Percentiles rank a stretch among this genome's conserved stretches.
These are phyloP conservation scores for Coemansia furcata DNA, from an alignment of 192 early-diverging fungal species.

Conservation along the genomic window DNA sequence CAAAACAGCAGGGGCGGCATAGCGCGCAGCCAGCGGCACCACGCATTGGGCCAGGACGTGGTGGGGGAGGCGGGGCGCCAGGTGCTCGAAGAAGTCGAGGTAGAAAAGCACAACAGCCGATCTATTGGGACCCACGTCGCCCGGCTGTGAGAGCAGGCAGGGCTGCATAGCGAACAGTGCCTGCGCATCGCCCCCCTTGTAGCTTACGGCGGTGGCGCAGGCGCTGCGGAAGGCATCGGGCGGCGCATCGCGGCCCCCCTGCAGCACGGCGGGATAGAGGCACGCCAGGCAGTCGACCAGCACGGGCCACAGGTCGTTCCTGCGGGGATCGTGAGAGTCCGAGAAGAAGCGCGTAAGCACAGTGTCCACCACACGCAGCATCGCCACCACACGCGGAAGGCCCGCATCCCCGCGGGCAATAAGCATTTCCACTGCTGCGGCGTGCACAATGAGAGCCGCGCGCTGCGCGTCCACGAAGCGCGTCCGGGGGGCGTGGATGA, in stretches of 20 bases:
- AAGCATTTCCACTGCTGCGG: not conserved
- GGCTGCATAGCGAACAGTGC: slow-evolving; percentile 19
- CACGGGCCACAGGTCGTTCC: not conserved
- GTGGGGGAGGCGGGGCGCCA: not conserved
- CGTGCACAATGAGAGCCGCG: slow-evolving; percentile 1
- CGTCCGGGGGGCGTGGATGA: not conserved
- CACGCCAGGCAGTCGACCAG: slow-evolving; percentile 17
- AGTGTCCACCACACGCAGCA: not conserved
- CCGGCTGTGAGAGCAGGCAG: slow-evolving; percentile 5
- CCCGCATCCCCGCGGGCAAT: not conserved
- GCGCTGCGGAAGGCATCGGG: slow-evolving; percentile 12
- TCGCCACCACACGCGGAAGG: not conserved
- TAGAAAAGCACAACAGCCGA: slow-evolving; percentile 30
- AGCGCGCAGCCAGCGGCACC: slow-evolving; percentile 26
- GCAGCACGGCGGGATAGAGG: slow-evolving; percentile 14
- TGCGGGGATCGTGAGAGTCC: not conserved
- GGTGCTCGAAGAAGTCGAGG: slow-evolving; percentile 38
- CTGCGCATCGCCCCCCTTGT: not conserved
- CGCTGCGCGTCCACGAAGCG: not conserved
- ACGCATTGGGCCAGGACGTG: slow-evolving; percentile 8
- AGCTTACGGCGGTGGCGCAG: not conserved
- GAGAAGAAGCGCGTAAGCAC: slow-evolving; percentile 8
- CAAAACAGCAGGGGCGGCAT: not conserved
- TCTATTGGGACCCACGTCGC: too few species aligned
- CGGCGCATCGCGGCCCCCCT: slow-evolving; percentile 8